Evolutionary conservation across 2,329 filamentous ascomycete species (phyloP).

Genomic region (Epichloe coenophiala): DNA sequence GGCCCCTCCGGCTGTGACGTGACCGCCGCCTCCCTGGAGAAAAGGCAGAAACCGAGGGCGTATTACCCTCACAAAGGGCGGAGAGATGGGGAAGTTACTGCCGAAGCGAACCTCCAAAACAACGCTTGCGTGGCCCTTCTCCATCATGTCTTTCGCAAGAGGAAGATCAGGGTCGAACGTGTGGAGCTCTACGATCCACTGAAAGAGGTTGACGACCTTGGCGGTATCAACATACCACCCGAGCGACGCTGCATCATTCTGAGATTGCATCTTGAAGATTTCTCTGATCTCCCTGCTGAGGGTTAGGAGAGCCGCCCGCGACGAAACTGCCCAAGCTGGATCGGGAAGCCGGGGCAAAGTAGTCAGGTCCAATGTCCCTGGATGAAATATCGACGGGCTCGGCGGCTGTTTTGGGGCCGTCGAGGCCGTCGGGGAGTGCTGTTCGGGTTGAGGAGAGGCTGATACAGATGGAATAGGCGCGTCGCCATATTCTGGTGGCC

Average conservation of each 20-base stretch:
- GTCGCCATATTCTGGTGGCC: neutral
- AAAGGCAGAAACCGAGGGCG: slow-evolving; percentile 69
- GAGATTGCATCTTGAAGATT: slow-evolving; percentile 51
- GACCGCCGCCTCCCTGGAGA: slow-evolving; percentile 61
- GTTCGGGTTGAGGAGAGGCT: too few relatives aligned
- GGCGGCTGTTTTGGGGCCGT: neutral
- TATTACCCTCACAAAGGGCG: slow-evolving; percentile 75
- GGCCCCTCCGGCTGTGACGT: slow-evolving; percentile 73
- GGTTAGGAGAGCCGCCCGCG: slow-evolving; percentile 12
- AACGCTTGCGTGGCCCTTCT: slow-evolving; percentile 46
- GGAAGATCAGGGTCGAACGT: slow-evolving; percentile 59
- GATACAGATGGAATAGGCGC: neutral
- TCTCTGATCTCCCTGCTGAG: slow-evolving; percentile 41
- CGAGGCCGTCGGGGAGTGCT: too few relatives aligned
- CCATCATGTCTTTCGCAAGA: slow-evolving; percentile 62
- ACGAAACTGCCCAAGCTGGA: slow-evolving; percentile 18
- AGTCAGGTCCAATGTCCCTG: slow-evolving; percentile 49
- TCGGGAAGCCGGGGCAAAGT: slow-evolving; percentile 47
- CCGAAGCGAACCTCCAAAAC: slow-evolving; percentile 76
- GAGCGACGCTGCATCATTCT: slow-evolving; percentile 47
- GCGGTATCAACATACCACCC: slow-evolving; percentile 71
- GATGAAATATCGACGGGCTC: slow-evolving; percentile 36
- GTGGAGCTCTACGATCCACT: slow-evolving; percentile 86
- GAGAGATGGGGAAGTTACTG: slow-evolving; percentile 58
- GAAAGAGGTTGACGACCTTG: slow-evolving; percentile 62